Conservation (phyloP, 352 stramenopile genomes). For the Globisporangium apiculatum region DNA sequence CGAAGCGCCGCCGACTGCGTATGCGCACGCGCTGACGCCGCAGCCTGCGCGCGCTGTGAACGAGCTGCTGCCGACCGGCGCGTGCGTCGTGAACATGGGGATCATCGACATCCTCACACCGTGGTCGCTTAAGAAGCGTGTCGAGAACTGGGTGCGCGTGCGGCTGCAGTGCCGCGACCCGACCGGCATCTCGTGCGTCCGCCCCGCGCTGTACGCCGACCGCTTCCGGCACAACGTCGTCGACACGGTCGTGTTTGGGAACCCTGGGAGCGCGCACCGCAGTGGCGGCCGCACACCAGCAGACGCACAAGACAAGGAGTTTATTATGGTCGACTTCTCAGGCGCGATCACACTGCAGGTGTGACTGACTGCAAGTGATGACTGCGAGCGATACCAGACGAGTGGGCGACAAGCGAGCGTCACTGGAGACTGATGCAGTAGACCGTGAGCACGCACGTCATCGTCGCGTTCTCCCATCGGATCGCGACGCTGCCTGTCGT, state of each 20-base stretch:
- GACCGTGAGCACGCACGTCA: conserved; percentile 63
- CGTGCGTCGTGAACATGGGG: conserved; percentile 91
- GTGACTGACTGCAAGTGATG: conserved; percentile 7
- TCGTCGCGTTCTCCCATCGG: conserved; percentile 67
- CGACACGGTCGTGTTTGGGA: conserved; percentile 75
- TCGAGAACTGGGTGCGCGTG: conserved; percentile 86
- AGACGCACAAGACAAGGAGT: conserved; percentile 37
- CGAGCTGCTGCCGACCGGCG: conserved; percentile 49
- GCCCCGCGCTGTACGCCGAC: conserved; percentile 73
- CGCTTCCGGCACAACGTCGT: conserved; percentile 83
- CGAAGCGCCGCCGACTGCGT: conserved; percentile 24
- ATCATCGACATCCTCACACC: conserved; percentile 97
- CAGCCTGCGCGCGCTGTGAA: conserved; percentile 21
- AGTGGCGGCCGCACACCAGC: conserved; percentile 19
- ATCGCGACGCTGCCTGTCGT: conserved; percentile 69
- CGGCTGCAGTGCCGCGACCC: conserved; percentile 72
- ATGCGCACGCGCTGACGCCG: conserved; percentile 53
- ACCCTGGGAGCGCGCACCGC: conserved; percentile 19
- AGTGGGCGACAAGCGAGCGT: not conserved
- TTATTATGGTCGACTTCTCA: conserved; percentile 82
- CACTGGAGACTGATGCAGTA: conserved; percentile 72
- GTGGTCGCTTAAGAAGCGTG: conserved; percentile 91
- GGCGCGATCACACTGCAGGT: conserved; percentile 39
- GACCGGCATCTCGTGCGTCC: conserved; percentile 79
- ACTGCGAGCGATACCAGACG: no score